A percentile compares a stretch with the other conserved stretches of the same genome.
Evolutionary conservation across 2,329 filamentous ascomycete species (phyloP).

Genomic region (Phaeophleospora eucalypticola): DNA sequence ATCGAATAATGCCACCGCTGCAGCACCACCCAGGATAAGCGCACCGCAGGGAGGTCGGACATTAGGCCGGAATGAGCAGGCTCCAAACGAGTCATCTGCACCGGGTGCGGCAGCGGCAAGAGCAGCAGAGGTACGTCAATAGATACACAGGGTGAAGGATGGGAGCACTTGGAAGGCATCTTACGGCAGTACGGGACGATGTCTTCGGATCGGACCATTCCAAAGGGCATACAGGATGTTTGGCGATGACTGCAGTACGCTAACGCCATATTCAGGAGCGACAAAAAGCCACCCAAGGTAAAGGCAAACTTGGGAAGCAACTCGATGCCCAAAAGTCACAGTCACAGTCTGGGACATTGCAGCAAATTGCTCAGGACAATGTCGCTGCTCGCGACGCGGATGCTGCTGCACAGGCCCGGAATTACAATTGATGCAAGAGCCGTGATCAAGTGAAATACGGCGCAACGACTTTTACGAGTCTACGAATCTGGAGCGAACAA

Average conservation of each 20-base stretch:
- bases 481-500: no score
- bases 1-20: conserved; percentile 39
- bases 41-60: conserved; percentile 49
- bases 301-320: conserved; percentile 67
- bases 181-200: not conserved
- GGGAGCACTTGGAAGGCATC: not conserved
- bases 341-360: conserved; percentile 64
- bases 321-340: conserved; percentile 72
- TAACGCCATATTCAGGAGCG: no score
- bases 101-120: conserved; percentile 70
- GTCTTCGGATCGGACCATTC: no score
- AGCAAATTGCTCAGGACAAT: conserved; percentile 64
- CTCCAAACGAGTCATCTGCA: conserved; percentile 43
- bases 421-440: conserved; percentile 38
- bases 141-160: not conserved
- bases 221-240: no score
- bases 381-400: conserved; percentile 65
- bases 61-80: conserved; percentile 50
- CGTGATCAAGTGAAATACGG: no score
- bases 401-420: conserved; percentile 52
- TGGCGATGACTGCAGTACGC: no score
- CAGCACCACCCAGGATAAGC: conserved; percentile 48
- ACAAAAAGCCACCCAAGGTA: conserved; percentile 55
- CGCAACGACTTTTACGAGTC: no score
- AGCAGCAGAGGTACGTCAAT: conserved; percentile 71